Evolutionary conservation across 1,284 basidiomycete genomes (phyloP).

Genomic region (Ganoderma lingzhi): DNA sequence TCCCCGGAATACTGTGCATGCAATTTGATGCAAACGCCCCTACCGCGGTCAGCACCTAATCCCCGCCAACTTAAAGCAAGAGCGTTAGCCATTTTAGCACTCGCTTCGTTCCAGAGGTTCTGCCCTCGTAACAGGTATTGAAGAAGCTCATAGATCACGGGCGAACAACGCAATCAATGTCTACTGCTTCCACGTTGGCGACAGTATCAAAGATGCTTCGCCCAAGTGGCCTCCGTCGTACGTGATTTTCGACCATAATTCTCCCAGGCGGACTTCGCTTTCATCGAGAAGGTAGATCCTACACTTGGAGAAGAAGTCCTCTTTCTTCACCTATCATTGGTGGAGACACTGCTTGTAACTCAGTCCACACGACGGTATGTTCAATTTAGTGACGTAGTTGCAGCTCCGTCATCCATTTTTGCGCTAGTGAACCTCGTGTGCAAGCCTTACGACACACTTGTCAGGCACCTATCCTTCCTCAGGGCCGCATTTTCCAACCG

Average conservation of each 20-base stretch:
- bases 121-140: background rate
- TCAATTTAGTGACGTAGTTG: background rate
- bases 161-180: background rate
- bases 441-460: background rate
- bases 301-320: background rate
- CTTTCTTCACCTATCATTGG: background rate
- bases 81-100: background rate
- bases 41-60: background rate
- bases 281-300: background rate
- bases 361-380: background rate
- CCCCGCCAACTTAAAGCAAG: background rate
- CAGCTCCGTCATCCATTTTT: background rate
- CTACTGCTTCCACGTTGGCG: background rate
- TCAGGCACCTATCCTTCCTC: background rate
- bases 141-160: background rate
- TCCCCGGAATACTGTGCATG: background rate
- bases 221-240: background rate
- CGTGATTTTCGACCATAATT: background rate
- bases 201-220: background rate
- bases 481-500: background rate
- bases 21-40: background rate
- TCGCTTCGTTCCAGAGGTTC: background rate
- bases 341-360: background rate
- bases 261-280: background rate
- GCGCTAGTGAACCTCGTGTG: background rate